Percentiles rank a stretch among this genome's conserved stretches.
Conservation (phyloP, 2,329 filamentous ascomycete species). For the Colletotrichum shisoi region DNA sequence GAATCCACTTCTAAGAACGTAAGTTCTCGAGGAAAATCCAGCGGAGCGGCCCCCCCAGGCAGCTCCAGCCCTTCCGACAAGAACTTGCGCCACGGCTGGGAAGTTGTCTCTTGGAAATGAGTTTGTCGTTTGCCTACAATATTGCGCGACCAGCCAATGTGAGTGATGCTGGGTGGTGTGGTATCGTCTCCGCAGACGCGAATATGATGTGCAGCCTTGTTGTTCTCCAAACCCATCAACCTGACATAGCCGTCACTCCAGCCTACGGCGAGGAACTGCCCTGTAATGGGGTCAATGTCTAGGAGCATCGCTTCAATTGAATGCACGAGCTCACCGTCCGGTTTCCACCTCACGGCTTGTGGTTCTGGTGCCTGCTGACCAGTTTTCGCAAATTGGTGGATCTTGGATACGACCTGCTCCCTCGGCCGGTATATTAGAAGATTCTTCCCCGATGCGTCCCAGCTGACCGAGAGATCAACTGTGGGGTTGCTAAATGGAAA, state of each 20-base stretch:
- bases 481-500: conserved; percentile 80
- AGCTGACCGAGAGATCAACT: conserved; percentile 80
- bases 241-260: conserved; percentile 84
- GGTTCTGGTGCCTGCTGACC: conserved; percentile 54
- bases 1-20: conserved; percentile 78
- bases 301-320: too few relatives aligned
- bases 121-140: conserved; percentile 42
- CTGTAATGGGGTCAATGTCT: conserved; percentile 50
- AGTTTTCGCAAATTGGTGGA: conserved; percentile 54
- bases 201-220: conserved; percentile 80
- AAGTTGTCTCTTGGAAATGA: conserved; percentile 33
- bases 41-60: conserved; percentile 41
- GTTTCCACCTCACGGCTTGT: conserved; percentile 69
- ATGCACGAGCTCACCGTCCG: conserved; percentile 64
- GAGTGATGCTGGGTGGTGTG: conserved; percentile 54
- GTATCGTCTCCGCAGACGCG: conserved; percentile 55
- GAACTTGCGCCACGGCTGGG: conserved; percentile 46
- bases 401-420: conserved; percentile 69
- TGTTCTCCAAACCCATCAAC: conserved; percentile 79
- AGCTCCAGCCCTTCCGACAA: conserved; percentile 44
- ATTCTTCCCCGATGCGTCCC: conserved; percentile 70
- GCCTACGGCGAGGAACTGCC: conserved; percentile 79
- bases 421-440: conserved; percentile 81
- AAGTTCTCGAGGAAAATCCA: conserved; percentile 75
- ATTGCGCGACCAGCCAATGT: conserved; percentile 63